Evolutionary conservation across 2,329 filamentous ascomycete species (phyloP), one percentile per base, ranked within the genome.

Genomic region (Cladosporium sp.): DNA sequence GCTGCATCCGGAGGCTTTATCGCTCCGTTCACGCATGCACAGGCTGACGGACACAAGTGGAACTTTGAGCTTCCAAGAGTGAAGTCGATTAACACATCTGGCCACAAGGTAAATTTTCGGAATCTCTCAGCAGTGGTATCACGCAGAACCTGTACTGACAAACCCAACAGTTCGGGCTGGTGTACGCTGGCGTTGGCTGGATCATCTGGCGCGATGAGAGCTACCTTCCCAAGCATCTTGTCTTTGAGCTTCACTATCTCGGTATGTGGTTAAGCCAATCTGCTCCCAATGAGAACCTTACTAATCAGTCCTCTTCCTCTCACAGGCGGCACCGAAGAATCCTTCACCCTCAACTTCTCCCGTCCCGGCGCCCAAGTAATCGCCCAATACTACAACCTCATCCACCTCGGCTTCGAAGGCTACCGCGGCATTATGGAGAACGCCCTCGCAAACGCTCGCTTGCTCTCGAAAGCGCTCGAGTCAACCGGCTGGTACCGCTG

Each of bases 291-390:
- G 2, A 21, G 7, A 18, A 2, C 39, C 10, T 43, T 43, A 18
- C 18, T 43, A 43, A 43, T 10, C 39, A 21, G 18, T 21, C 18
- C 18, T 10, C 39, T 43, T 43, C 39, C n/a, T 43, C 18, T 3
- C 26, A n/a, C 25, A 53, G 49, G 49, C 43, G 88, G 88, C n/a
- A 89, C 87, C 0, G 88, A 91, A 71, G 84, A 89, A 72, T 88
- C 86, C 1, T 91, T 87, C 76, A 91, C 88, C 0, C 81, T 91
- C 23, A 91, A 91, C 77, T 91, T 91, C 79, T 90, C 88, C 1
- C 85, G 89, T 0, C 88, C 89, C 0, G 89, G 88, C 3, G 86
- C 87, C 0, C 89, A 91, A 67, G 81, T 91, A 65, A 87, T 91
- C 67, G 88, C 84, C 0, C 89, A 91, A 73, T 91, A 91, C 76